Percentiles rank a stretch among this genome's conserved stretches.
These are phyloP conservation scores for Fusarium tanahbumbuense DNA, from an alignment of 2,329 filamentous ascomycete genomes.

Conservation along the genomic window DNA sequence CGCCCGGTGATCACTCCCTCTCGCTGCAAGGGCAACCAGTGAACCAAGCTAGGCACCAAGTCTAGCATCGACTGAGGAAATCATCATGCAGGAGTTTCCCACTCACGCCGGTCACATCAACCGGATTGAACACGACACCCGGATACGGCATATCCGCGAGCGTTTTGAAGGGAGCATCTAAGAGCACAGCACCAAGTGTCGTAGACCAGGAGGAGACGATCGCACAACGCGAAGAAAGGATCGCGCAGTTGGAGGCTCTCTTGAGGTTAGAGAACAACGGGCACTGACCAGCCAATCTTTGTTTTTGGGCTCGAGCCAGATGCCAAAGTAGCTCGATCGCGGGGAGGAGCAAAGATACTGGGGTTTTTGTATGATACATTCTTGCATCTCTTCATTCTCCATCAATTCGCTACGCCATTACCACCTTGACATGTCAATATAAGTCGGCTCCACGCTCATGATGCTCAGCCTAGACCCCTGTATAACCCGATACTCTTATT, in stretches of 20 bases:
- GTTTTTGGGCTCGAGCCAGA: background rate
- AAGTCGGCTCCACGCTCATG: background rate
- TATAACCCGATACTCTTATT: background rate
- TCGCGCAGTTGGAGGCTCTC: background rate
- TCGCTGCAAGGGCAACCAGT: accelerated
- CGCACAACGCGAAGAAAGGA: too few species aligned
- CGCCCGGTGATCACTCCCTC: accelerated
- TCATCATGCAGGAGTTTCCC: background rate
- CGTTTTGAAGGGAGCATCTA: background rate
- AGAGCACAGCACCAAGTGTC: background rate
- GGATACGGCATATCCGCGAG: background rate
- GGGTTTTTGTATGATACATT: background rate
- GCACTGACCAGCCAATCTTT: background rate
- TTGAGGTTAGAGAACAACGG: background rate
- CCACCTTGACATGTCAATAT: background rate
- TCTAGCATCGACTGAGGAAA: background rate
- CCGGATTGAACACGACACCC: background rate
- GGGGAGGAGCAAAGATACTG: background rate
- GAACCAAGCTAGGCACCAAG: background rate
- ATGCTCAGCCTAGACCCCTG: background rate
- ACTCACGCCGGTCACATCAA: background rate
- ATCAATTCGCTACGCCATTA: background rate
- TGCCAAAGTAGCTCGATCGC: accelerated
- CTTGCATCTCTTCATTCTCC: background rate
- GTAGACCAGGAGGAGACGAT: background rate